phyloP scores from a whole-genome alignment of 495 filamentous ascomycete species.

The Penicillium bovifimosum region DNA sequence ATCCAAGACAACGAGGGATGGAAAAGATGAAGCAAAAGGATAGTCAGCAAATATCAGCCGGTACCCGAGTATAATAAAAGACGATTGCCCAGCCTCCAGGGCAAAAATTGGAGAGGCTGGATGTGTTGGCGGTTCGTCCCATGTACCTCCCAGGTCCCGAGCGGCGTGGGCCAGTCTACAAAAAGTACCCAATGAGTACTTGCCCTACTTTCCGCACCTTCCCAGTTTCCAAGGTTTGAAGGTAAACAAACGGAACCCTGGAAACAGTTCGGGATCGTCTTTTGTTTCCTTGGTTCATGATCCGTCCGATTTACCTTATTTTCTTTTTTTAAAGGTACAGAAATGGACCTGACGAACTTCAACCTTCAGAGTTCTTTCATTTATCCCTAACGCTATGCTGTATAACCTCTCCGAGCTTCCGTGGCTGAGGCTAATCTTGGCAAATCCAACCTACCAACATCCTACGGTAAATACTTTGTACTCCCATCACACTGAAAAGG shows the following conservation, averaged over 20 bases:
- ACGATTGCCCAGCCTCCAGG: slow-evolving; percentile 3
- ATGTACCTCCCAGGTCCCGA: slow-evolving; percentile 2
- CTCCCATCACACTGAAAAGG: not conserved
- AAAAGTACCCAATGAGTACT: slow-evolving; percentile 4
- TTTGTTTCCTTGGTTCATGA: slow-evolving; percentile 13
- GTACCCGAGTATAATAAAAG: slow-evolving; percentile 2
- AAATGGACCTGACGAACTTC: not conserved
- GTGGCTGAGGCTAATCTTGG: not conserved
- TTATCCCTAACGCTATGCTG: not conserved
- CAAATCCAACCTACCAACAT: not conserved
- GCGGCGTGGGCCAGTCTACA: slow-evolving; percentile 1
- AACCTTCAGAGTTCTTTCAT: not conserved
- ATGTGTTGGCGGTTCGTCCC: not conserved
- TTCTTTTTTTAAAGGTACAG: not conserved
- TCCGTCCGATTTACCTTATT: not conserved
- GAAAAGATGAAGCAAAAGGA: slow-evolving; percentile 5
- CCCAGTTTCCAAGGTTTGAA: not conserved
- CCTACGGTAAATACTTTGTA: not conserved
- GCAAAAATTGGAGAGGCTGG: slow-evolving; percentile 9
- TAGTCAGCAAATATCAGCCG: slow-evolving; percentile 8
- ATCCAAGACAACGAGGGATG: slow-evolving; percentile 2
- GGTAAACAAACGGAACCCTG: slow-evolving; percentile 17
- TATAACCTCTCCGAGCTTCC: not conserved
- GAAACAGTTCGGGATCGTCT: slow-evolving; percentile 14
- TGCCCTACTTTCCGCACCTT: too few species aligned